These are phyloP conservation scores for Cornus suecica DNA, from an alignment of 148 eudicot genomes.

Conservation along the genomic window DNA sequence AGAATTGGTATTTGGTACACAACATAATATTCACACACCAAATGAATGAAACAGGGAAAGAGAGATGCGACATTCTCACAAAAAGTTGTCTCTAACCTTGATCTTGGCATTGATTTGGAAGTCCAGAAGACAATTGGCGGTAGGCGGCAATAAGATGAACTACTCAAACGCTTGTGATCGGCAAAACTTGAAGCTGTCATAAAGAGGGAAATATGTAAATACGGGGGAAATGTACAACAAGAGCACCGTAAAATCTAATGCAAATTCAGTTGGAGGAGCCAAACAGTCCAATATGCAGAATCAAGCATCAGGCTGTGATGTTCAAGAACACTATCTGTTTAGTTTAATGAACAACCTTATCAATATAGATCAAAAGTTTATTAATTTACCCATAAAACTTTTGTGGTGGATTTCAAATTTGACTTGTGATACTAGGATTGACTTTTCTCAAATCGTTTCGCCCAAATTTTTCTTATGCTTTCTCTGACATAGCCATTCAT, in stretches of 20 bases:
- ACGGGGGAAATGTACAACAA: neutral
- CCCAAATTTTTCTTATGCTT: neutral
- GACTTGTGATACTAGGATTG: too few species aligned
- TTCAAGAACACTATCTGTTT: too few species aligned
- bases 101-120: constrained; percentile 41
- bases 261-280: neutral
- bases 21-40: too few species aligned
- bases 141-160: neutral
- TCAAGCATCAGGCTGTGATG: too few species aligned
- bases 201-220: neutral
- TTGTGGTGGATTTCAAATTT: too few species aligned
- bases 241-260: neutral
- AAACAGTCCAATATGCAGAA: neutral
- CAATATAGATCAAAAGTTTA: too few species aligned
- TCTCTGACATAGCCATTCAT: neutral
- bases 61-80: neutral
- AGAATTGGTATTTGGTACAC: neutral
- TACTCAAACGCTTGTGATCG: constrained; percentile 7
- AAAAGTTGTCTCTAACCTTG: constrained; percentile 33
- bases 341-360: too few species aligned
- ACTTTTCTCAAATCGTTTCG: too few species aligned
- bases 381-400: too few species aligned
- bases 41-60: neutral
- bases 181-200: neutral
- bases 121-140: neutral